phyloP scores from a whole-genome alignment of 1,139 yeast species.

The Geotrichum candidum region DNA sequence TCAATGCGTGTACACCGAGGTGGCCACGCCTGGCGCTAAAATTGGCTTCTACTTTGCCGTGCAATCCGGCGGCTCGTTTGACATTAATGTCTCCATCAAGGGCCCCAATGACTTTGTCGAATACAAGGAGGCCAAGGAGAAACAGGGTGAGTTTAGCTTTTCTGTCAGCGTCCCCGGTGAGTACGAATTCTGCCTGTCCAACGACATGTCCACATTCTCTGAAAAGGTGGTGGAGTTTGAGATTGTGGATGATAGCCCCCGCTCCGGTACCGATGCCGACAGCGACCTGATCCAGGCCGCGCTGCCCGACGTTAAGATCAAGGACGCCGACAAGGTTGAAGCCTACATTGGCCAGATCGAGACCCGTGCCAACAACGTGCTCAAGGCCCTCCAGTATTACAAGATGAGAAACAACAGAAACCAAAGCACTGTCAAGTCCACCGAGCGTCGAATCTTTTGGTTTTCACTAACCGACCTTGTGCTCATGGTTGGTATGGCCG shows the following conservation, averaged over 20 bases:
- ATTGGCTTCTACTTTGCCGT: slow-evolving; percentile 87
- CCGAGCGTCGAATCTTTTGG: slow-evolving; percentile 77
- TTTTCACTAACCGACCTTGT: slow-evolving; percentile 77
- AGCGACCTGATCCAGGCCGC: slow-evolving; percentile 13
- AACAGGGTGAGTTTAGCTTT: slow-evolving; percentile 82
- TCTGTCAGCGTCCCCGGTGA: slow-evolving; percentile 69
- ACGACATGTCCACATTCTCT: slow-evolving; percentile 79
- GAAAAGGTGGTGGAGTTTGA: slow-evolving; percentile 90
- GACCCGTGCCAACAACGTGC: slow-evolving; percentile 55
- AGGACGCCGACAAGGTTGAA: slow-evolving; percentile 28
- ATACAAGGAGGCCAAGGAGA: slow-evolving; percentile 56
- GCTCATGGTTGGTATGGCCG: slow-evolving; percentile 81
- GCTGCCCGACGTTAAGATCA: neutral
- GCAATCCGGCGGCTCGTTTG: slow-evolving; percentile 84
- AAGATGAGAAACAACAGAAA: slow-evolving; percentile 87
- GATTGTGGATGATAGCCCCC: slow-evolving; percentile 43
- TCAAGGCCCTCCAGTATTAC: slow-evolving; percentile 69
- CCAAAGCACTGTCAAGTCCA: slow-evolving; percentile 83
- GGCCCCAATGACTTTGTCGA: slow-evolving; percentile 61
- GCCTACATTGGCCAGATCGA: slow-evolving; percentile 56
- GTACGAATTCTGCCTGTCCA: slow-evolving; percentile 86
- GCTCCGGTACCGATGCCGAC: slow-evolving; percentile 52
- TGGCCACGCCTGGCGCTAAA: slow-evolving; percentile 55
- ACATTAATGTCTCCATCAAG: slow-evolving; percentile 69
- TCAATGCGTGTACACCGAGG: slow-evolving; percentile 73